phyloP scores from a whole-genome alignment of 2,329 filamentous ascomycete genomes.

The Ceratocystis smalleyi region DNA sequence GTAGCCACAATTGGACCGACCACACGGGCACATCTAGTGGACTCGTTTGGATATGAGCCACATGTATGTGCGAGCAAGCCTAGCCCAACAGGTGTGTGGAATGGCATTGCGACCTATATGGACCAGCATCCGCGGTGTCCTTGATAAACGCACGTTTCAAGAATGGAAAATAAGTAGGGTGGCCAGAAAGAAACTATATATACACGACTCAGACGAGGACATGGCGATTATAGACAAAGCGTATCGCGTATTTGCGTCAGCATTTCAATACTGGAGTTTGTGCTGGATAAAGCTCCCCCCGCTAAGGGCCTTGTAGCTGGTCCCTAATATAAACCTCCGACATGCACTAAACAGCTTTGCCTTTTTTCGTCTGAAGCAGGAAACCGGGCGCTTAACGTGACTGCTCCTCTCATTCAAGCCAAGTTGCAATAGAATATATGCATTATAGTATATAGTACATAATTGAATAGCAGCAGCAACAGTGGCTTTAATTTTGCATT shows the following conservation, averaged over 20 bases:
- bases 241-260: not conserved
- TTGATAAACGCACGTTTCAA: not conserved
- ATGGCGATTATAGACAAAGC: not conserved
- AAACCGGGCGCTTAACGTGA: not conserved
- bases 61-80: constrained; percentile 72
- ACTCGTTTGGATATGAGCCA: constrained; percentile 49
- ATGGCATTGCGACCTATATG: constrained; percentile 41
- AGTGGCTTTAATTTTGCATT: too few species aligned
- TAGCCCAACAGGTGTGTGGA: constrained; percentile 61
- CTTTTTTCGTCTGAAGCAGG: not conserved
- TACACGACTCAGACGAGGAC: not conserved
- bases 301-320: not conserved
- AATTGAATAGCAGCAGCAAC: too few species aligned
- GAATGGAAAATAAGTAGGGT: not conserved
- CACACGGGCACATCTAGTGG: constrained; percentile 57
- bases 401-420: not conserved
- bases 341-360: not conserved
- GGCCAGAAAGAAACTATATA: not conserved
- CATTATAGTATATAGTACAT: not conserved
- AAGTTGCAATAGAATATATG: not conserved
- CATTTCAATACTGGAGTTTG: not conserved
- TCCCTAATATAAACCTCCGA: not conserved
- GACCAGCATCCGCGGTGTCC: not conserved
- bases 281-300: not conserved
- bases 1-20: constrained; percentile 89